Conservation (phyloP, 495 filamentous ascomycete genomes). For the Penicillium cosmopolitanum region DNA sequence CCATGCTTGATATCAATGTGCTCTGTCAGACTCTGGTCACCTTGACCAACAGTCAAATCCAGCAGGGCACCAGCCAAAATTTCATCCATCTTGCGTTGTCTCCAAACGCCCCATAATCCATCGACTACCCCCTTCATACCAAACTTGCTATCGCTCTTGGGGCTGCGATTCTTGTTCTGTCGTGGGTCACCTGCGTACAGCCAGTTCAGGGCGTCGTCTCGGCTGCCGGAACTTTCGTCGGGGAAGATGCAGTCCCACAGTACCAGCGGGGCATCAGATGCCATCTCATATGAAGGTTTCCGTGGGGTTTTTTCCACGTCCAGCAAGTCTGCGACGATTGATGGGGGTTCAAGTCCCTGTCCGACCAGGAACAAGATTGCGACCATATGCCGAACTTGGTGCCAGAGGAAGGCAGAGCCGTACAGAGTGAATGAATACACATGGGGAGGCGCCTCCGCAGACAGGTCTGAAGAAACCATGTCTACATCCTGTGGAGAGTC, state of each 20-base stretch:
- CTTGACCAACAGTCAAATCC: constrained; percentile 59
- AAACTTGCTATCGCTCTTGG: constrained; percentile 56
- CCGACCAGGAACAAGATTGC: constrained; percentile 87
- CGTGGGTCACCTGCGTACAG: constrained; percentile 67
- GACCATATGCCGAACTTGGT: constrained; percentile 94
- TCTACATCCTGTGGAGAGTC: constrained; percentile 19
- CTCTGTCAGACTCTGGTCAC: constrained; percentile 34
- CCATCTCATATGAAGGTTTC: constrained; percentile 87
- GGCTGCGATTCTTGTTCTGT: constrained; percentile 31
- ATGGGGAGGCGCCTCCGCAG: constrained; percentile 49
- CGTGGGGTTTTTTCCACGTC: constrained; percentile 68
- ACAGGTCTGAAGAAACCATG: constrained; percentile 24
- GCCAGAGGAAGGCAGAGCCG: constrained; percentile 96
- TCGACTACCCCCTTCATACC: constrained; percentile 71
- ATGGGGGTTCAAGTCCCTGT: constrained; percentile 80
- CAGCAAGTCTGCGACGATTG: constrained; percentile 70
- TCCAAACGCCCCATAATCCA: constrained; percentile 79
- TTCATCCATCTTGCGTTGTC: constrained; percentile 85
- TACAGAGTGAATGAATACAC: constrained; percentile 85
- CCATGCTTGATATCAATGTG: constrained; percentile 30
- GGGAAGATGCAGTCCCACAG: constrained; percentile 96
- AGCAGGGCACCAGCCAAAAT: constrained; percentile 71
- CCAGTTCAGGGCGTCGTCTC: constrained; percentile 75
- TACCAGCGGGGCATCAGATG: constrained; percentile 83
- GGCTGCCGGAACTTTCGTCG: constrained; percentile 45